Base-by-base conservation (phyloP, 2,329 filamentous ascomycete genomes). In the Chaetomium sp. region DNA sequence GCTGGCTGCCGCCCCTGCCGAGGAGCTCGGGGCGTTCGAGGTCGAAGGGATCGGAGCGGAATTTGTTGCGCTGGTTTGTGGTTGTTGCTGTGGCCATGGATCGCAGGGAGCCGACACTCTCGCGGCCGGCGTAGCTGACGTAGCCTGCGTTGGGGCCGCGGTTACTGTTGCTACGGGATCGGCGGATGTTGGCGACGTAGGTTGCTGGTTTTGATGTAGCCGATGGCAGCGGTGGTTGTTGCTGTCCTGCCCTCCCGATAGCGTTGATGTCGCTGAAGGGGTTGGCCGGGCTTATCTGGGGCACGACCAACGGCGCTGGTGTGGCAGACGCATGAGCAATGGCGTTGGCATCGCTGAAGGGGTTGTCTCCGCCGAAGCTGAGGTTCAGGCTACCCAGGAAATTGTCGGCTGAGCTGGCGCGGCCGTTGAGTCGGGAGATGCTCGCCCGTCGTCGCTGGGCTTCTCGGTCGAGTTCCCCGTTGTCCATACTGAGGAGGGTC, bases 1-100 rank as follows among this genome's bases (percentile, higher is more conserved):
- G 32, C 33, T 5, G 40, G 27, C 47, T 52, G 47, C 63, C 62
- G 12, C 65, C 64, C 36, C 67, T 63, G 45, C 63, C 64, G 3
- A 75, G 70, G 6, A 79, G 68, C 62, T 80, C 73, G 37, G 79
- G 73, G 44, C 74, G 68, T 65, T 86, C 82, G n/a, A 86, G 72
- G 61, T 86, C 83, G 63, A 86, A 86, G 1, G 81, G 82, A 60
- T 86, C 82, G 1, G 81, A 84, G 45, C 81, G 79, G 66, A 83
- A 81, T 64, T 81, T 82, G 63, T 78, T 78, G 54, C 78, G 75
- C 12, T 72, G 69, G 5, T 55, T 52, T 35, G 50, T 41, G 19
- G 56, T 54, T n/a, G 52, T 48, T 12, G 56, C 46, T 4, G 71
- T 74, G 45, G 72, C 73, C 45, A 76, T 72, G 1, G 72, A 72